A percentile compares a stretch with the other conserved stretches of the same genome.
These are phyloP conservation scores for Casuarina glauca DNA, from an alignment of 306 rosid species.

Conservation along the genomic window DNA sequence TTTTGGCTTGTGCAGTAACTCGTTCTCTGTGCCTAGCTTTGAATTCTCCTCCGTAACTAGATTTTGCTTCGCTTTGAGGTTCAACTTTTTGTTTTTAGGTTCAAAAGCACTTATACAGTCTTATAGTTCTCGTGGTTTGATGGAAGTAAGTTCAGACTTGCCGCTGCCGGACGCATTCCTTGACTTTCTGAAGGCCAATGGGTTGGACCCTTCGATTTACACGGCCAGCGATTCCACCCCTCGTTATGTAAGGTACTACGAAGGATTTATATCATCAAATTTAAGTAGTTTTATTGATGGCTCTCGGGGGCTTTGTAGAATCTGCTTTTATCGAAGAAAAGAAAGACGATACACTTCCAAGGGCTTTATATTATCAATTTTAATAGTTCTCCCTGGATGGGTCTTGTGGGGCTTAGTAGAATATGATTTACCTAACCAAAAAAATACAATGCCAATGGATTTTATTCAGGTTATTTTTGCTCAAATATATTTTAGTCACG, in stretches of 20 bases:
- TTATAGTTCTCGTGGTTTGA: constrained; percentile 8
- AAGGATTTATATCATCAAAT: background rate
- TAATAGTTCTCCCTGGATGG: too few species aligned
- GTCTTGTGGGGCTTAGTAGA: too few species aligned
- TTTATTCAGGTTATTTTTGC: too few species aligned
- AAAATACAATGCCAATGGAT: background rate
- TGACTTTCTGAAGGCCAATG: constrained; percentile 60
- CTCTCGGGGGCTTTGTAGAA: background rate
- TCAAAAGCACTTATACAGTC: background rate
- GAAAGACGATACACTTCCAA: background rate
- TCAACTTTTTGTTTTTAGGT: background rate
- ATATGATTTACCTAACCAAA: too few species aligned
- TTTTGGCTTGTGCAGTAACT: background rate
- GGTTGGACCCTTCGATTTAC: constrained; percentile 71
- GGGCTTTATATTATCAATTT: too few species aligned
- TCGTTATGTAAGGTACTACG: constrained; percentile 72
- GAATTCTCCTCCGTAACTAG: background rate
- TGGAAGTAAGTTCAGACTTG: constrained; percentile 45
- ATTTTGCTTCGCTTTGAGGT: background rate
- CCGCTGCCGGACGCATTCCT: constrained; percentile 65
- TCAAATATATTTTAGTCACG: too few species aligned
- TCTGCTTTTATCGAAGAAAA: background rate
- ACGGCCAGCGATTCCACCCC: constrained; percentile 65
- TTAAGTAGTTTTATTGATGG: background rate
- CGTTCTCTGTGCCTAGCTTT: background rate